Percentiles rank a stretch among this genome's conserved stretches.
Evolutionary conservation across 2,329 filamentous ascomycete genomes (phyloP).

Genomic region (Neonectria ditissima): DNA sequence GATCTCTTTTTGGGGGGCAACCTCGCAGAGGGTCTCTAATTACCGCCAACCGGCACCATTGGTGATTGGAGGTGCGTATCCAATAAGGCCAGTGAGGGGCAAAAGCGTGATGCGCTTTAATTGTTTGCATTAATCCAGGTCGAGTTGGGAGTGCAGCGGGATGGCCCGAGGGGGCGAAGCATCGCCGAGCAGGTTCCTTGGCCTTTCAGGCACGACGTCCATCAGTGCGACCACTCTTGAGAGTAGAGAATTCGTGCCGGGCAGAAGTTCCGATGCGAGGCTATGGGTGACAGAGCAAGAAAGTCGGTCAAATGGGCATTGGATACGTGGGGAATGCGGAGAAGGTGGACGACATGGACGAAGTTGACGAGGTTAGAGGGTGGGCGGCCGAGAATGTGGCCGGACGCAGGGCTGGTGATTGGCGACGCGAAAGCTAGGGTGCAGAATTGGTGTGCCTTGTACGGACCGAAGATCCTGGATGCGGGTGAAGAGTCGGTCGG

Average conservation of each 20-base stretch:
- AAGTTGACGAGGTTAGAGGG: background rate
- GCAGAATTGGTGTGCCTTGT: constrained; percentile 38
- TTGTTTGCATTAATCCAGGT: background rate
- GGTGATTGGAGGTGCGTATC: background rate
- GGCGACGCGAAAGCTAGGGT: constrained; percentile 43
- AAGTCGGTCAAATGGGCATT: constrained; percentile 12
- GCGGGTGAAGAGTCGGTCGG: constrained; percentile 24
- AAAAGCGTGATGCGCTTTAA: background rate
- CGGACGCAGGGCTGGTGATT: constrained; percentile 26
- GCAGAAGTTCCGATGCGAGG: constrained; percentile 21
- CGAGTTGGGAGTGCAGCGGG: constrained; percentile 3
- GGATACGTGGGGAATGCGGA: constrained; percentile 17
- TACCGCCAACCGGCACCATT: constrained; percentile 4
- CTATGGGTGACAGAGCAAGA: constrained; percentile 15
- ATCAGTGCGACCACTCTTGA: background rate
- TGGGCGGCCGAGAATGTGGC: constrained; percentile 14
- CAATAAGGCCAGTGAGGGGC: background rate
- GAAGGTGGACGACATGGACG: background rate
- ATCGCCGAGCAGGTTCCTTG: constrained; percentile 6
- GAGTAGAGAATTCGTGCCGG: constrained; percentile 15
- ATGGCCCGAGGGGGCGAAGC: constrained; percentile 7
- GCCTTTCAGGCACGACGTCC: background rate
- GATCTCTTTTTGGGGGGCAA: constrained; percentile 10
- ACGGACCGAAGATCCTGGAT: constrained; percentile 45
- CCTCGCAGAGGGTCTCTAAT: background rate